These are phyloP conservation scores for Lotmaria passim DNA, from an alignment of 208 protist genomes.

Conservation along the genomic window DNA sequence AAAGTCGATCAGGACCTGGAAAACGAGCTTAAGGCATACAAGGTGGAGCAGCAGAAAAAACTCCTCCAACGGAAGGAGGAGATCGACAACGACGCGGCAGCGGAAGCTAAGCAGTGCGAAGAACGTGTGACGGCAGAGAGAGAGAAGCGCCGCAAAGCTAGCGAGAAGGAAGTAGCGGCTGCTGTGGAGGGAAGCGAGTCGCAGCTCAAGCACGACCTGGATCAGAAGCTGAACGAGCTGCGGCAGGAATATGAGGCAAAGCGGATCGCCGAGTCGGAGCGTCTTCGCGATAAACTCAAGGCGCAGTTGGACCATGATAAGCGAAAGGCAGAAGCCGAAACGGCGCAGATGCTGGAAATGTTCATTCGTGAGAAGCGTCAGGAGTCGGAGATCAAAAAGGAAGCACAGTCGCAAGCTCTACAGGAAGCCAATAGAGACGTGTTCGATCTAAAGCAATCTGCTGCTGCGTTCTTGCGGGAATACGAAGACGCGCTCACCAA, in stretches of 20 bases:
- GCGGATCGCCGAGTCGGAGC: constrained; percentile 25
- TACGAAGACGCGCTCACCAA: constrained; percentile 35
- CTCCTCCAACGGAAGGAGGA: constrained; percentile 17
- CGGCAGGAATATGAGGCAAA: constrained; percentile 31
- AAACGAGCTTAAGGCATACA: constrained; percentile 36
- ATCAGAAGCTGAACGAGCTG: constrained; percentile 17
- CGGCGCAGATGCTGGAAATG: constrained; percentile 38
- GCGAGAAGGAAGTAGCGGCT: constrained; percentile 12
- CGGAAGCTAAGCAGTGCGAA: constrained; percentile 18
- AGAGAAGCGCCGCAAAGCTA: constrained; percentile 10
- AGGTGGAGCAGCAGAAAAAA: constrained; percentile 18
- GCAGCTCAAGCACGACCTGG: constrained; percentile 19
- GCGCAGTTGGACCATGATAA: constrained; percentile 45
- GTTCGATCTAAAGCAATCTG: constrained; percentile 28
- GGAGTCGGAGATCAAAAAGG: constrained; percentile 43
- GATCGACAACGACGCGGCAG: constrained; percentile 9
- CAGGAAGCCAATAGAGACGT: constrained; percentile 27
- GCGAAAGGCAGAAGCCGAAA: constrained; percentile 42
- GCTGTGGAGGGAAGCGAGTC: constrained; percentile 10
- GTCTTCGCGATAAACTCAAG: constrained; percentile 36
- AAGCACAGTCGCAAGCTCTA: constrained; percentile 38
- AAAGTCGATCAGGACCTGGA: constrained; percentile 25
- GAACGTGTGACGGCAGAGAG: constrained; percentile 14
- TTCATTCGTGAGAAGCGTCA: constrained; percentile 43
- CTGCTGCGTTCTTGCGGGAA: constrained; percentile 24